Evolutionary conservation across 1,139 yeast genomes (phyloP).

Genomic region (Magnusiomyces tetraspermus): DNA sequence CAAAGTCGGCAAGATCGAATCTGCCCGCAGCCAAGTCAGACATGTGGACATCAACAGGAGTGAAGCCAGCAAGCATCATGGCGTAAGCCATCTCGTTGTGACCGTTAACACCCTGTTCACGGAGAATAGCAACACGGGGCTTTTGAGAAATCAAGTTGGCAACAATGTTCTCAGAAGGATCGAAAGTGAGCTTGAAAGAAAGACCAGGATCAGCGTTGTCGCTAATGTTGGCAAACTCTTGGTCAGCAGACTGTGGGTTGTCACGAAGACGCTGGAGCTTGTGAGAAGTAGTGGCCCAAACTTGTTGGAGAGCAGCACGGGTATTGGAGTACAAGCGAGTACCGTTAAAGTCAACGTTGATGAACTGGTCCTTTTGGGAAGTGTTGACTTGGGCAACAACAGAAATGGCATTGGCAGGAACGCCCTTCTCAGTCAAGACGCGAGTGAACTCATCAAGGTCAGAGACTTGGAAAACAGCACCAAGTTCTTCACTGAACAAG

Average conservation of each 20-base stretch:
- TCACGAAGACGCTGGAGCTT: constrained; percentile 88
- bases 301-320: constrained; percentile 66
- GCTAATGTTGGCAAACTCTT: constrained; percentile 63
- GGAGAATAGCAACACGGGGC: constrained; percentile 90
- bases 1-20: constrained; percentile 68
- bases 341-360: constrained; percentile 44
- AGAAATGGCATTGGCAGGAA: constrained; percentile 46
- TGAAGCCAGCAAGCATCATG: constrained; percentile 91
- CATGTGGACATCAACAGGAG: constrained; percentile 92
- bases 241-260: constrained; percentile 81
- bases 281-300: constrained; percentile 86
- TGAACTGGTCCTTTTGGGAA: constrained; percentile 39
- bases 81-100: constrained; percentile 99
- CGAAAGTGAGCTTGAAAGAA: constrained; percentile 64
- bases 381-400: constrained; percentile 60
- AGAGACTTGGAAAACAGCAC: constrained; percentile 88
- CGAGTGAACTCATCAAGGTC: constrained; percentile 48
- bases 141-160: constrained; percentile 34
- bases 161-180: constrained; percentile 30
- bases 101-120: constrained; percentile 98
- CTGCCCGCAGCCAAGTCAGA: constrained; percentile 73
- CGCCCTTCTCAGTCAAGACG: constrained; percentile 48
- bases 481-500: constrained; percentile 87
- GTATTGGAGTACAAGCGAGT: constrained; percentile 41
- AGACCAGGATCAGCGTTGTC: constrained; percentile 91